These are phyloP conservation scores for Blastocystis sp. DNA, from an alignment of 352 stramenopile genomes.

Conservation along the genomic window DNA sequence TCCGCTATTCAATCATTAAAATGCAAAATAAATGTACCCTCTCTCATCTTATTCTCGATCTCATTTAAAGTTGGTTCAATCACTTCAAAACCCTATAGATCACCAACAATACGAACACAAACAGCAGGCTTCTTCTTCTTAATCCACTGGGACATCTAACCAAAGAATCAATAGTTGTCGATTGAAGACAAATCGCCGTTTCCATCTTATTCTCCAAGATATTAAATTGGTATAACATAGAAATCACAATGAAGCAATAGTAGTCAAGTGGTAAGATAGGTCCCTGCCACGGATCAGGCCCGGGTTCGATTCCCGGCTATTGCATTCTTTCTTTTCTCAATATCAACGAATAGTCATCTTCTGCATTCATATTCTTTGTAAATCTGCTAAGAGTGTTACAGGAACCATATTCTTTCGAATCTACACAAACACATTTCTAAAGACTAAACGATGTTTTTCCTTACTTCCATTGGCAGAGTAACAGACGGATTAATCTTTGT, in stretches of 20 bases:
- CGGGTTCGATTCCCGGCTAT: slow-evolving; percentile 56
- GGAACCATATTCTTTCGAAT: too few species aligned
- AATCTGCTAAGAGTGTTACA: too few species aligned
- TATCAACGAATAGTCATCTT: too few species aligned
- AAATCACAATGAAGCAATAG: slow-evolving; percentile 1
- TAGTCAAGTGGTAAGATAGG: slow-evolving; percentile 59
- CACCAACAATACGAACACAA: not conserved
- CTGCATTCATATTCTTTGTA: too few species aligned
- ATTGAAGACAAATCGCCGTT: not conserved
- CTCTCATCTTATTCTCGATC: slow-evolving; percentile 35
- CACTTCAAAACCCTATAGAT: slow-evolving; percentile 43
- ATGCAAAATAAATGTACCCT: not conserved
- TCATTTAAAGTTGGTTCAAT: slow-evolving; percentile 48
- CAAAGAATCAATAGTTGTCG: not conserved
- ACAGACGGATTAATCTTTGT: slow-evolving; percentile 58
- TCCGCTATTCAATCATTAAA: not conserved
- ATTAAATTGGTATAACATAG: not conserved
- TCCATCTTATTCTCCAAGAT: not conserved
- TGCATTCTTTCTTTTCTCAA: slow-evolving; percentile 20
- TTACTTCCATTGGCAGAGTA: slow-evolving; percentile 49
- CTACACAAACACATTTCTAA: too few species aligned
- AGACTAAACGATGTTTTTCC: slow-evolving; percentile 40
- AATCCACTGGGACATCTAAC: not conserved
- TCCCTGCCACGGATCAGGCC: slow-evolving; percentile 54
- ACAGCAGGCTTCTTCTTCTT: slow-evolving; percentile 47